These are phyloP conservation scores for Citropsis articulata DNA, from an alignment of 345 rosid genomes.

Conservation along the genomic window DNA sequence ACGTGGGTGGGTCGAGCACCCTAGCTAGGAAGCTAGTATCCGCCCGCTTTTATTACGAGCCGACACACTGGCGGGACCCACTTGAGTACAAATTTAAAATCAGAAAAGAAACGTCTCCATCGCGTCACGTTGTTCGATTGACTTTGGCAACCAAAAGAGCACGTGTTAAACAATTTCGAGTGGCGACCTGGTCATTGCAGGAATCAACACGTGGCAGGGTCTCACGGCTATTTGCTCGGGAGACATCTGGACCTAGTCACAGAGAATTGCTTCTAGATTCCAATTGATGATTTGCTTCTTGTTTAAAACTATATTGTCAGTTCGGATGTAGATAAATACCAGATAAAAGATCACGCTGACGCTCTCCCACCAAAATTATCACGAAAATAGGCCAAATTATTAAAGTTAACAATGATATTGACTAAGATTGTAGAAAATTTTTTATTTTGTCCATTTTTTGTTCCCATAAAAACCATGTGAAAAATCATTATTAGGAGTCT, in stretches of 20 bases:
- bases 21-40: too few relatives aligned
- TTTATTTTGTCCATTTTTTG: background rate
- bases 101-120: too few relatives aligned
- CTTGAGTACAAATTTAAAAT: background rate
- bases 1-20: too few relatives aligned
- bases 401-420: background rate
- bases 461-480: background rate
- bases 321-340: too few relatives aligned
- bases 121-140: background rate
- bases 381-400: background rate
- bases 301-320: too few relatives aligned
- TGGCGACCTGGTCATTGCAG: background rate
- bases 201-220: background rate
- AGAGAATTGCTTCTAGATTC: too few relatives aligned
- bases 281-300: too few relatives aligned
- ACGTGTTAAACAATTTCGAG: conserved; percentile 29
- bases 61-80: background rate
- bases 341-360: background rate
- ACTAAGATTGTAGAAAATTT: background rate
- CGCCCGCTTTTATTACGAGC: background rate
- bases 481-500: background rate
- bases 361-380: background rate
- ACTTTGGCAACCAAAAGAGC: background rate
- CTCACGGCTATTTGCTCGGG: background rate
- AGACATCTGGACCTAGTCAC: too few relatives aligned